Conservation (phyloP, 1,284 basidiomycete species). For the Ganoderma leucocontextum region DNA sequence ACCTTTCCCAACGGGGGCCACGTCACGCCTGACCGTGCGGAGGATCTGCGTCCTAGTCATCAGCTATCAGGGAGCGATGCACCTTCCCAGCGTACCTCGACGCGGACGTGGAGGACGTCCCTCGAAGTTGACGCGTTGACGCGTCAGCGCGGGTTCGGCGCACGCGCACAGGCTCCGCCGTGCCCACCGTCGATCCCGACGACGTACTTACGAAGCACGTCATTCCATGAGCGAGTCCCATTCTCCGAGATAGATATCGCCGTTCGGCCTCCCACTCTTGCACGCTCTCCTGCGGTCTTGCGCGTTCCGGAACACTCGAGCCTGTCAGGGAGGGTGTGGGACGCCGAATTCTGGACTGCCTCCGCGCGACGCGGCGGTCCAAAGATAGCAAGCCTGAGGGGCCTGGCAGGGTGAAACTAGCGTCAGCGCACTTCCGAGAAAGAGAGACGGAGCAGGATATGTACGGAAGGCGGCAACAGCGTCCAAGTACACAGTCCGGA, state of each 20-base stretch:
- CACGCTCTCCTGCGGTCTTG: neutral
- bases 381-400: neutral
- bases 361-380: neutral
- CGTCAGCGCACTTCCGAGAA: neutral
- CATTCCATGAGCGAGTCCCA: neutral
- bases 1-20: neutral
- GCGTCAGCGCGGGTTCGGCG: neutral
- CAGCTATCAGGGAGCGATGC: neutral
- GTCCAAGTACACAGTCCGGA: neutral
- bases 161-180: neutral
- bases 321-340: neutral
- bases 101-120: neutral
- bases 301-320: neutral
- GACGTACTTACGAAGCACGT: neutral
- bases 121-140: neutral
- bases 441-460: neutral
- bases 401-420: neutral
- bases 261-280: neutral
- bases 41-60: neutral
- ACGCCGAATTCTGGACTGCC: slow-evolving; percentile 5
- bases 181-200: neutral
- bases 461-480: neutral
- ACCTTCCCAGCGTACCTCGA: neutral
- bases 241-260: neutral
- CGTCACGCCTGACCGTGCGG: neutral